Conservation (phyloP, 331 rosid species). For the Quercus phellos region DNA sequence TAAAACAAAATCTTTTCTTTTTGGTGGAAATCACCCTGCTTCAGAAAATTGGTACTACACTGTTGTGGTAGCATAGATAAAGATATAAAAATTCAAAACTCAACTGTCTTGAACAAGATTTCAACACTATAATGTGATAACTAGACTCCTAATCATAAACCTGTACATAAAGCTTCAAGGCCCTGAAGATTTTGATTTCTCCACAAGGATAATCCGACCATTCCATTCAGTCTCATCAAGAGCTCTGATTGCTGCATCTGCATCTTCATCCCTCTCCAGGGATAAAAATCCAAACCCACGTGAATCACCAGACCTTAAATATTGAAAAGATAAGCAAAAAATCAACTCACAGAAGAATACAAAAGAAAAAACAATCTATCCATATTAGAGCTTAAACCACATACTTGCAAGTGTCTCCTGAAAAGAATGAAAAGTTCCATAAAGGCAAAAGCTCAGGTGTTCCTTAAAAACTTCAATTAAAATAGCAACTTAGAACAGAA, state of each 20-base stretch:
- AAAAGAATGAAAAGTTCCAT: background rate
- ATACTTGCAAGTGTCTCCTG: background rate
- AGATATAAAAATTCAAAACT: background rate
- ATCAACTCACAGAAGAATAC: background rate
- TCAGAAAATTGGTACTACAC: background rate
- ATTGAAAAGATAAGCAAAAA: background rate
- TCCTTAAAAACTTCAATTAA: background rate
- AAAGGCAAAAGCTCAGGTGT: too few species aligned
- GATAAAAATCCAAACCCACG: slow-evolving; percentile 5
- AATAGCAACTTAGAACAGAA: background rate
- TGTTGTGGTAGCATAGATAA: background rate
- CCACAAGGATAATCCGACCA: slow-evolving; percentile 3
- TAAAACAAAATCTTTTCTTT: background rate
- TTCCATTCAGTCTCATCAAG: slow-evolving; percentile 4
- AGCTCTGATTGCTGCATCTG: slow-evolving; percentile 3
- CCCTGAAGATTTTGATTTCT: background rate
- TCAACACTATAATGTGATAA: background rate
- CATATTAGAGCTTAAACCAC: background rate
- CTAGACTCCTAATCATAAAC: background rate
- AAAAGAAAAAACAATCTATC: background rate
- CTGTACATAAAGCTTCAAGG: background rate
- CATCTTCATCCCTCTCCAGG: background rate
- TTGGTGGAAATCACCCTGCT: background rate
- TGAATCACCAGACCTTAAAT: slow-evolving; percentile 1
- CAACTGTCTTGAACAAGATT: background rate